Percentiles rank a stretch among this genome's conserved stretches.
These are phyloP conservation scores for Neonectria sp. DNA, from an alignment of 2,329 filamentous ascomycete species.

Conservation along the genomic window DNA sequence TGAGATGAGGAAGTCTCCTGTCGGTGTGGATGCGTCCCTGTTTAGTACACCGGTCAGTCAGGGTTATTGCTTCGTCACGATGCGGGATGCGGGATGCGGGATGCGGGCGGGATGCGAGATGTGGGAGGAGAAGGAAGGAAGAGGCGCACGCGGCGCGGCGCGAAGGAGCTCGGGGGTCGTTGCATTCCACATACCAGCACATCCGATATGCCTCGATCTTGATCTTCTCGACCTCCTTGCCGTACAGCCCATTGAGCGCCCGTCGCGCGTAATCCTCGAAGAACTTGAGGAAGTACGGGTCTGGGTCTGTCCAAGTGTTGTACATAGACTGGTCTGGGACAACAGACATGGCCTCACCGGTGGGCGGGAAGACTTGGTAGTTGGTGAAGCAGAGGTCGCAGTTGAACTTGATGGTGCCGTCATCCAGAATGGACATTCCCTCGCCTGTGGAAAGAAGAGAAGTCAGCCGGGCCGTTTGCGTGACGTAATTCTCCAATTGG, in stretches of 20 bases:
- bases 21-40: constrained; percentile 66
- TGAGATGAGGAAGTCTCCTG: constrained; percentile 74
- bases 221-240: constrained; percentile 55
- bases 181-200: constrained; percentile 56
- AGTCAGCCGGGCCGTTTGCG: constrained; percentile 12
- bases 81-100: too few species aligned
- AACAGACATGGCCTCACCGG: constrained; percentile 67
- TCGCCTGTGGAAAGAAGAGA: constrained; percentile 49
- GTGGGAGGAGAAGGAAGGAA: too few species aligned
- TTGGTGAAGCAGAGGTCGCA: constrained; percentile 73
- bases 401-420: constrained; percentile 73
- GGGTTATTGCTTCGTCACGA: too few species aligned
- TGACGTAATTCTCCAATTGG: background rate
- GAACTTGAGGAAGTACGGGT: constrained; percentile 56
- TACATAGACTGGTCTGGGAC: constrained; percentile 62
- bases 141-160: too few species aligned
- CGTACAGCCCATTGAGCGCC: constrained; percentile 60
- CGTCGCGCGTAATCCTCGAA: constrained; percentile 61
- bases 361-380: constrained; percentile 60
- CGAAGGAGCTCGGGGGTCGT: too few species aligned
- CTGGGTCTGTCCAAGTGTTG: constrained; percentile 57
- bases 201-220: constrained; percentile 61
- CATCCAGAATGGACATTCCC: constrained; percentile 60
- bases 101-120: too few species aligned
- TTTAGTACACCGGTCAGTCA: too few species aligned